Evolutionary conservation across 163 green algal genomes (phyloP), one percentile per base, ranked within the genome.

Genomic region (Trebouxia gelatinosa): DNA sequence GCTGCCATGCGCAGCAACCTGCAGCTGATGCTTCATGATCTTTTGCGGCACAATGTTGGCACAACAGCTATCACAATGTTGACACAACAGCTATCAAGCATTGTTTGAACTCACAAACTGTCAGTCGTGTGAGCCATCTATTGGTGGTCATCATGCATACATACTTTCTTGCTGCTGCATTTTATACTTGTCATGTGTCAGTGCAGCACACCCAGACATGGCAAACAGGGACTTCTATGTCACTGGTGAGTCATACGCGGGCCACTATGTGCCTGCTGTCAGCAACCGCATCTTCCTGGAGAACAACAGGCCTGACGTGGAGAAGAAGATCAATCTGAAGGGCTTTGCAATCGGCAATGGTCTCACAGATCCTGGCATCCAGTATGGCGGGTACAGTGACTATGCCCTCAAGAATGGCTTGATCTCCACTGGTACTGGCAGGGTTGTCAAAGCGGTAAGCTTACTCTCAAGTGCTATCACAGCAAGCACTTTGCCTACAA

Each of bases 331-430:
- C 74, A 89, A 92, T 71, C 74, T 98, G n/a, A 89, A 93, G 85
- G 94, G 93, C 9, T 77, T 98, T 32, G 93, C 93, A 11, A 94
- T 98, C 31, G 94, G 95, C 76, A 98, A 99, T 81, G 95, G 95
- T 26, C 79, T 98, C 50, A 98, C 94, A 0, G 70, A 95, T 29
- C 94, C 95, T 2, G 79, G 78, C 6, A 90, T 97, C 64, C 95
- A 98, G 89, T 83, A 83, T 57, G 59, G 70, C 13, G 70, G 40
- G 0, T 79, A 79, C 51, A 40, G 40, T 59, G 93, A 98, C 80
- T 98, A 87, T 80, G 91, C 92, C 0, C 77, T 94, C 23, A 43
- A 90, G 43, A 92, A 97, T 78, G 81, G 81, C 0, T 87, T 98
- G 50, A 97, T 98, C 78, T 75, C 66, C 26, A 29, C 66, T 58